Evolutionary conservation across 1,284 basidiomycete genomes (phyloP).

Genomic region (Schizopora paradoxa): DNA sequence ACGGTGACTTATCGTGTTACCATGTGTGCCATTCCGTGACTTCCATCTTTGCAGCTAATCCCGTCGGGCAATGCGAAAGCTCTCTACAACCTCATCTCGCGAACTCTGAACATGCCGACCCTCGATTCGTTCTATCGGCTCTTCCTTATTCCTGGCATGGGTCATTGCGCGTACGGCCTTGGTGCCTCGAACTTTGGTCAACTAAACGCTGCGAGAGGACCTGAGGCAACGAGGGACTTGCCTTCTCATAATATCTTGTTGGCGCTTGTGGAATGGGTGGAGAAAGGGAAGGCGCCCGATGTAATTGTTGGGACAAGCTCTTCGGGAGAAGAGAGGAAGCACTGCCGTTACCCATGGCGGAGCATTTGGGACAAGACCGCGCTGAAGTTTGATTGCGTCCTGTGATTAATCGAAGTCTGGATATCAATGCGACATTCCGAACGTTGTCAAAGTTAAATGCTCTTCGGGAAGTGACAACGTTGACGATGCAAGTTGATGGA

Average conservation of each 20-base stretch:
- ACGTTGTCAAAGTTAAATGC: too few species aligned
- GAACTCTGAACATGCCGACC: conserved; percentile 23
- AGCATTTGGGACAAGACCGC: conserved; percentile 17
- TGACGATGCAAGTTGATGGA: too few species aligned
- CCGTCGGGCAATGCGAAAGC: conserved; percentile 31
- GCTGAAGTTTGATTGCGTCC: conserved; percentile 10
- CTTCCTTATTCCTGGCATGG: conserved; percentile 39
- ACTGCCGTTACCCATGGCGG: conserved; percentile 22
- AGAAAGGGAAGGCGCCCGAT: neutral
- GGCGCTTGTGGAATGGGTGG: neutral
- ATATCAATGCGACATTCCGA: too few species aligned
- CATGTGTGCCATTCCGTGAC: neutral
- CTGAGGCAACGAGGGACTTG: too few species aligned
- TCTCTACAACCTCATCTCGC: conserved; percentile 31
- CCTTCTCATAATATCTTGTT: neutral
- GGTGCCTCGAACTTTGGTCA: conserved; percentile 21
- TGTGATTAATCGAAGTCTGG: too few species aligned
- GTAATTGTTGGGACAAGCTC: neutral
- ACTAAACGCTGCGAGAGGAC: too few species aligned
- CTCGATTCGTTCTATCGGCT: conserved; percentile 35
- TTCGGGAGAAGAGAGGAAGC: conserved; percentile 6
- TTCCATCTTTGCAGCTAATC: conserved; percentile 24
- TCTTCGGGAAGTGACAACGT: too few species aligned
- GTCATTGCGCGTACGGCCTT: conserved; percentile 29
- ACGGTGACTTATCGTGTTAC: neutral